Conservation (phyloP, 2,329 filamentous ascomycete species). For the Oidium heveae region DNA sequence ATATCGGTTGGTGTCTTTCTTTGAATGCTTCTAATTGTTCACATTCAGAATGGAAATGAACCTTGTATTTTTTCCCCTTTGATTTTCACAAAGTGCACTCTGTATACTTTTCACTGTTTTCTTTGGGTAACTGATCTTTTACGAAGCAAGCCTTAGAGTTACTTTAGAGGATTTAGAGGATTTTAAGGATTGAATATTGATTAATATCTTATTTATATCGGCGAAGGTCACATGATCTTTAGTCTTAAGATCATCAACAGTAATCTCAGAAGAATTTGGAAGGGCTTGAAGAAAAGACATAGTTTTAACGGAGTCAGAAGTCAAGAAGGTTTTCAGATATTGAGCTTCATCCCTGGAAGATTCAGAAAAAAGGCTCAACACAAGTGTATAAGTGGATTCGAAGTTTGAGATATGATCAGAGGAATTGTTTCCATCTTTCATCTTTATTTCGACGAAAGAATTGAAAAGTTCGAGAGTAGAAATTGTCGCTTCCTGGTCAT, state of each 20-base stretch:
- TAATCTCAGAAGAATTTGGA: neutral
- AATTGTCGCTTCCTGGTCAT: neutral
- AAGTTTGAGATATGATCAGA: neutral
- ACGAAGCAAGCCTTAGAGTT: neutral
- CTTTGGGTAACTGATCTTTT: neutral
- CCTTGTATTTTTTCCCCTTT: no score
- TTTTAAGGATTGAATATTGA: neutral
- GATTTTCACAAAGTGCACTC: neutral
- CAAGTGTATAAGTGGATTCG: neutral
- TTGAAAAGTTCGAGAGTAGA: neutral
- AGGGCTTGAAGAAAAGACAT: slow-evolving; percentile 1
- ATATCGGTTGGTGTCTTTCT: no score
- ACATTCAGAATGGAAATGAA: no score
- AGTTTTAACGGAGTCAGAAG: slow-evolving; percentile 1
- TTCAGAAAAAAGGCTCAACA: neutral
- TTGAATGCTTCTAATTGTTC: no score
- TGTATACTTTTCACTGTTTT: neutral
- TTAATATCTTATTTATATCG: neutral
- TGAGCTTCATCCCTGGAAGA: neutral
- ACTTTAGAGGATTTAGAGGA: neutral
- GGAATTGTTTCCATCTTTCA: neutral
- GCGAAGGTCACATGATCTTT: neutral
- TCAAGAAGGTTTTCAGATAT: neutral
- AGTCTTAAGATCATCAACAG: neutral
- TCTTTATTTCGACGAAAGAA: neutral